Evolutionary conservation across 2,329 filamentous ascomycete genomes (phyloP).

Genomic region (Fusarium zealandicum): DNA sequence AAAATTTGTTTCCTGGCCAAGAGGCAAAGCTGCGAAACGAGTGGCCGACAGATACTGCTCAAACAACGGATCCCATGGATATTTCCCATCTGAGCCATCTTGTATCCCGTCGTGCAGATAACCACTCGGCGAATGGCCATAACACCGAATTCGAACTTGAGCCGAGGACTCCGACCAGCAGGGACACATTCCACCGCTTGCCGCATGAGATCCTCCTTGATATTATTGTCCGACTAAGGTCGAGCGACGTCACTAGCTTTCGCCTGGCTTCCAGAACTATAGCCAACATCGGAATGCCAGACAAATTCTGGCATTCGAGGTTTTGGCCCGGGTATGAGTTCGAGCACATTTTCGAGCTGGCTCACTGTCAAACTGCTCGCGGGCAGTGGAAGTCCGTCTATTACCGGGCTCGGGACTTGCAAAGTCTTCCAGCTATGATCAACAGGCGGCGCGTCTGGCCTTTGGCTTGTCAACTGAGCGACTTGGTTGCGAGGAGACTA

Average conservation of each 20-base stretch:
- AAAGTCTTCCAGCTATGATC: not conserved
- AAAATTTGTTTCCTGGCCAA: conserved; percentile 8
- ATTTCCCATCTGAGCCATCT: not conserved
- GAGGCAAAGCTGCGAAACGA: not conserved
- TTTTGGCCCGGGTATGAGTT: conserved; percentile 4
- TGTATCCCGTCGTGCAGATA: not conserved
- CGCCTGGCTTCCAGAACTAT: not conserved
- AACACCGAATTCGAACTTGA: too few relatives aligned
- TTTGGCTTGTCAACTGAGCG: not conserved
- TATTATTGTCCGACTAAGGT: not conserved
- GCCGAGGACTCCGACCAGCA: not conserved
- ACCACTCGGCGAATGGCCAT: not conserved
- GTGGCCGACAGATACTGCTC: not conserved
- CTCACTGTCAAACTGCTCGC: not conserved
- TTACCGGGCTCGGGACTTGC: not conserved
- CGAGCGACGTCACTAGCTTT: conserved; percentile 1
- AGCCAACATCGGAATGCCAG: not conserved
- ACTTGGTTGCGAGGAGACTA: conserved; percentile 4
- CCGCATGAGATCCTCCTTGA: conserved; percentile 2
- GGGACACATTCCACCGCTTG: conserved; percentile 1
- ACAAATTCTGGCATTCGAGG: conserved; percentile 1
- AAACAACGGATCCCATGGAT: conserved; percentile 1
- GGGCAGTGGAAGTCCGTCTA: not conserved
- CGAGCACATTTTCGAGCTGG: not conserved
- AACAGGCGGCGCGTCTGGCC: conserved; percentile 12